Evolutionary conservation across 176 grass and related monocot species (phyloP).

Genomic region (Ensete ventricosum): DNA sequence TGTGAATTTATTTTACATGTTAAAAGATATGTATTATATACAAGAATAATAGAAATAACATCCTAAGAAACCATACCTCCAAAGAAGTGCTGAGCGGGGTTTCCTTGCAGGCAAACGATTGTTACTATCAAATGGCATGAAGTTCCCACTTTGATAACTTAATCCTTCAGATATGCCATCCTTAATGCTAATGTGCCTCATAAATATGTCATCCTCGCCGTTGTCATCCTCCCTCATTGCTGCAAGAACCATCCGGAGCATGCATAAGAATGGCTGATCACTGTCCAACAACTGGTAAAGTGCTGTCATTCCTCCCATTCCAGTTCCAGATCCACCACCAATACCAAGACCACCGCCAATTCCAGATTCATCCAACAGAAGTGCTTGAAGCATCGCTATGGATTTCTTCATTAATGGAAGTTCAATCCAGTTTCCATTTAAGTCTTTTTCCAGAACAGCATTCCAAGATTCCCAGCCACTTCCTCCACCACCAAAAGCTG

Average conservation of each 20-base stretch:
- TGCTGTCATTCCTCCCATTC: slow-evolving; percentile 88
- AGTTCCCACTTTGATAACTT: slow-evolving; percentile 31
- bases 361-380: slow-evolving; percentile 95
- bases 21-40: no score
- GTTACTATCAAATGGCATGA: slow-evolving; percentile 48
- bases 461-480: slow-evolving; percentile 69
- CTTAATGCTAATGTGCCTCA: slow-evolving; percentile 43
- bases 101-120: slow-evolving; percentile 56
- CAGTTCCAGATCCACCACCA: slow-evolving; percentile 89
- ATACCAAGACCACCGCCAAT: slow-evolving; percentile 88
- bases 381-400: slow-evolving; percentile 78
- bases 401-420: slow-evolving; percentile 95
- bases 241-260: slow-evolving; percentile 92
- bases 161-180: slow-evolving; percentile 52
- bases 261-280: slow-evolving; percentile 97
- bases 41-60: no score
- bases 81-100: slow-evolving; percentile 82
- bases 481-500: slow-evolving; percentile 75
- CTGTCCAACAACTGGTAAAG: slow-evolving; percentile 95
- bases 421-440: slow-evolving; percentile 80
- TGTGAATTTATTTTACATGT: no score
- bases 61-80: slow-evolving; percentile 50
- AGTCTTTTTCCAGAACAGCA: slow-evolving; percentile 65
- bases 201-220: slow-evolving; percentile 63
- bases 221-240: slow-evolving; percentile 95